Evolutionary conservation across 1,284 basidiomycete genomes (phyloP).

Genomic region (Vanrija sp.): DNA sequence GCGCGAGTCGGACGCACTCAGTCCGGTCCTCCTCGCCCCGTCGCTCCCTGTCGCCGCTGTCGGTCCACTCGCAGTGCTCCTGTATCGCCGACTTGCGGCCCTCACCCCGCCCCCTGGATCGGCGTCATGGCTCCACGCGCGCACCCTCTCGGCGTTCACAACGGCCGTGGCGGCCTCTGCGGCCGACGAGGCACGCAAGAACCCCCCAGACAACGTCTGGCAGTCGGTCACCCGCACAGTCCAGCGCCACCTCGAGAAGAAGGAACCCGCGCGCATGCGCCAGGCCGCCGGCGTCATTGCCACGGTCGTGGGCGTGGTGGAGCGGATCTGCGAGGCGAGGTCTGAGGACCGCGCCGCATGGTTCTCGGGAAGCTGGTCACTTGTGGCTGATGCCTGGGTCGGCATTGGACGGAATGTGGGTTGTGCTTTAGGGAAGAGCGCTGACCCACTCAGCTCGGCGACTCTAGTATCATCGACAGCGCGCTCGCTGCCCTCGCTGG

Average conservation of each 20-base stretch:
- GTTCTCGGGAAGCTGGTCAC: constrained; percentile 31
- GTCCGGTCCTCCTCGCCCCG: constrained; percentile 11
- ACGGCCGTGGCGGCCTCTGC: neutral
- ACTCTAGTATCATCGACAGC: constrained; percentile 29
- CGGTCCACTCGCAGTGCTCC: constrained; percentile 2
- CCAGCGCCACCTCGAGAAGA: constrained; percentile 2
- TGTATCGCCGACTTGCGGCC: constrained; percentile 4
- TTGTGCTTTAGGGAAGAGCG: neutral
- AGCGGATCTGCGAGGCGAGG: constrained; percentile 14
- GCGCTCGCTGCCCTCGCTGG: constrained; percentile 22
- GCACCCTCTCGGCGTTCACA: constrained; percentile 5
- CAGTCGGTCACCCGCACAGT: constrained; percentile 9
- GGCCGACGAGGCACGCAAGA: neutral
- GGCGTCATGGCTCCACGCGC: constrained; percentile 6
- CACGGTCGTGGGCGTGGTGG: constrained; percentile 21
- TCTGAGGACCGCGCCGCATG: constrained; percentile 18
- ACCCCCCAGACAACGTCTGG: constrained; percentile 10
- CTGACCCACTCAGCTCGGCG: constrained; percentile 27
- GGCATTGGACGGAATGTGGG: constrained; percentile 39
- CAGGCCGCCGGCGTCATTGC: constrained; percentile 19
- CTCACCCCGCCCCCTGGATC: neutral
- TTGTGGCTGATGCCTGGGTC: constrained; percentile 41
- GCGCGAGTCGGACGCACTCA: neutral
- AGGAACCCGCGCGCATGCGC: constrained; percentile 12
- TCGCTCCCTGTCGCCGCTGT: neutral